Conservation (phyloP, 176 grass and related monocot species). For the Aegilops speltoides region DNA sequence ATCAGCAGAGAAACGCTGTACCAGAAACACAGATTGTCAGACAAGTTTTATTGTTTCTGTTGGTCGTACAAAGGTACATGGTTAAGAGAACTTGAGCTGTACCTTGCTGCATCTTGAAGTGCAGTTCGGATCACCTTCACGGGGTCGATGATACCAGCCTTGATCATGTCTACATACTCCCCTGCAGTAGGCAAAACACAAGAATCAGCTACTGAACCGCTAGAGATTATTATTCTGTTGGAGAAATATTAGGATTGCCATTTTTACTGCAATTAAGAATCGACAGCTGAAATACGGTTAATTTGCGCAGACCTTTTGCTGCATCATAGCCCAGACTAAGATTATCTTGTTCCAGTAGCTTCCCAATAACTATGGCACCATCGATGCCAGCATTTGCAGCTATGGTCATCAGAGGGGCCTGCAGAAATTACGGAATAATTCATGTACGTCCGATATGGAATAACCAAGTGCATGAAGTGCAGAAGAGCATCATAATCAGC, state of each 20-base stretch:
- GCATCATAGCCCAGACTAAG: constrained; percentile 82
- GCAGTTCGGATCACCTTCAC: constrained; percentile 89
- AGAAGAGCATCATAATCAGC: not conserved
- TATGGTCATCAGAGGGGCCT: constrained; percentile 79
- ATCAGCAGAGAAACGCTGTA: constrained; percentile 84
- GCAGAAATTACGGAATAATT: constrained; percentile 29
- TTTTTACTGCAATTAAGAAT: constrained; percentile 4
- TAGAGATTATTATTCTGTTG: not conserved
- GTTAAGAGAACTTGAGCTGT: not conserved
- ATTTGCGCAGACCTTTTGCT: constrained; percentile 66
- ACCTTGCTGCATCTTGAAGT: constrained; percentile 86
- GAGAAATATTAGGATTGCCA: not conserved
- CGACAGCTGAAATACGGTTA: not conserved
- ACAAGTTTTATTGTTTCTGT: not conserved
- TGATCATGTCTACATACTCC: constrained; percentile 94
- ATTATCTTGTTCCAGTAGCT: constrained; percentile 89
- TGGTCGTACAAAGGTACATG: not conserved
- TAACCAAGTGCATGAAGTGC: constrained; percentile 5
- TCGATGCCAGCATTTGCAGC: constrained; percentile 77
- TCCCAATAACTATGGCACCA: constrained; percentile 74
- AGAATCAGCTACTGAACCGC: not conserved
- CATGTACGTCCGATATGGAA: not conserved
- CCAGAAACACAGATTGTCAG: not conserved
- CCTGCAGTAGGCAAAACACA: constrained; percentile 44
- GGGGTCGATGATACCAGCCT: constrained; percentile 87